Percentiles rank a stretch among this genome's conserved stretches.
Evolutionary conservation across 352 stramenopile genomes (phyloP).

Genomic region (Globisporangium canariense): DNA sequence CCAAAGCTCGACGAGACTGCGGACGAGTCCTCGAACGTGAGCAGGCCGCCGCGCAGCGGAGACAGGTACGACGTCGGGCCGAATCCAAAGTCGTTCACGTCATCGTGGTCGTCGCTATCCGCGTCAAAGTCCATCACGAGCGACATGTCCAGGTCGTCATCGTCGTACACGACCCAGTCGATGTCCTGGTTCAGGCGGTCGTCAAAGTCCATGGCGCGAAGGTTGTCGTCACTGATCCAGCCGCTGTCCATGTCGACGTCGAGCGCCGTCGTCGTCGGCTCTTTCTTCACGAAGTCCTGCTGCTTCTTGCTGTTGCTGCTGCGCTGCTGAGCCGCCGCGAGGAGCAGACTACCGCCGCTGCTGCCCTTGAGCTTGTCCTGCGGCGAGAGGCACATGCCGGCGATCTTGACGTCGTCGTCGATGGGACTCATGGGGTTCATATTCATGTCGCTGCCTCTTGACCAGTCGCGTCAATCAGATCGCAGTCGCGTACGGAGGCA

Average conservation of each 20-base stretch:
- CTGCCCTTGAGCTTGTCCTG: constrained; percentile 61
- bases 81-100: constrained; percentile 70
- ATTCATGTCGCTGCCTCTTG: background rate
- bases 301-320: constrained; percentile 28
- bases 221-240: constrained; percentile 81
- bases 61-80: constrained; percentile 47
- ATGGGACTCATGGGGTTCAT: constrained; percentile 30
- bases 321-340: constrained; percentile 17
- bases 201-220: constrained; percentile 71
- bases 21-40: constrained; percentile 21
- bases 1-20: constrained; percentile 69
- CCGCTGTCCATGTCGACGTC: constrained; percentile 45
- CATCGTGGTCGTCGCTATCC: constrained; percentile 31
- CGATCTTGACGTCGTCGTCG: constrained; percentile 47
- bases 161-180: constrained; percentile 73
- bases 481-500: constrained; percentile 5
- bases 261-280: constrained; percentile 9
- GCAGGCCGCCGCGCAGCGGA: constrained; percentile 41
- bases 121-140: constrained; percentile 53
- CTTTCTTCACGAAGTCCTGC: constrained; percentile 19
- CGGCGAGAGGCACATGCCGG: constrained; percentile 55
- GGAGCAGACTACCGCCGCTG: constrained; percentile 11
- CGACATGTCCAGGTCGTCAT: constrained; percentile 51
- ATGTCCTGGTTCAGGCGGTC: constrained; percentile 77
- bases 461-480: constrained; percentile 6